phyloP scores from a whole-genome alignment of 2,329 filamentous ascomycete genomes.

The Pseudogymnoascus sp. region DNA sequence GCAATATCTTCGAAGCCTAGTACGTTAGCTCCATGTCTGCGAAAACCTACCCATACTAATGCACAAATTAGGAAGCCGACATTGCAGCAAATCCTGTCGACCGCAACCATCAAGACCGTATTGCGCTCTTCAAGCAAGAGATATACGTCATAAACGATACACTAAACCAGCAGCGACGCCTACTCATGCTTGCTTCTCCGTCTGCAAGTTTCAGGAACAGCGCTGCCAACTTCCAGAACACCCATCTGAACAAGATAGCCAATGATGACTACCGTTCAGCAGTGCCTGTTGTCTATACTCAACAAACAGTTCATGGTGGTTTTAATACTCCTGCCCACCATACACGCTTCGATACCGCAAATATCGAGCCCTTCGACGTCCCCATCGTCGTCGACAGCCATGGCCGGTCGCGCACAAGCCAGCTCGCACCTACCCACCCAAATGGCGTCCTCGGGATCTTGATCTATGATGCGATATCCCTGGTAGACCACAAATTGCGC shows the following conservation, averaged over 20 bases:
- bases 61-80: slow-evolving; percentile 15
- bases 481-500: slow-evolving; percentile 18
- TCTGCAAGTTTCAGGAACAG: slow-evolving; percentile 5
- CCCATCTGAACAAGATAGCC: background rate
- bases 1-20: slow-evolving; percentile 19
- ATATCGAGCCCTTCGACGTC: background rate
- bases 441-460: slow-evolving; percentile 19
- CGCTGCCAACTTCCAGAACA: background rate
- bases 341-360: background rate
- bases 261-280: background rate
- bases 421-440: slow-evolving; percentile 11
- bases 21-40: slow-evolving; percentile 10
- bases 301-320: background rate
- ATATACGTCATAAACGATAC: slow-evolving; percentile 20
- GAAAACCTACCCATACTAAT: background rate
- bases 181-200: slow-evolving; percentile 9
- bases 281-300: background rate
- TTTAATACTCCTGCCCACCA: background rate
- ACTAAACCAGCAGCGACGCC: slow-evolving; percentile 14
- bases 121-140: slow-evolving; percentile 20
- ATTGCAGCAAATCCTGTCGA: slow-evolving; percentile 19
- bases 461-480: slow-evolving; percentile 15
- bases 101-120: slow-evolving; percentile 19
- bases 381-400: background rate
- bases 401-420: background rate